Base-by-base conservation (phyloP, 352 stramenopile genomes). In the Globisporangium okanoganense region DNA sequence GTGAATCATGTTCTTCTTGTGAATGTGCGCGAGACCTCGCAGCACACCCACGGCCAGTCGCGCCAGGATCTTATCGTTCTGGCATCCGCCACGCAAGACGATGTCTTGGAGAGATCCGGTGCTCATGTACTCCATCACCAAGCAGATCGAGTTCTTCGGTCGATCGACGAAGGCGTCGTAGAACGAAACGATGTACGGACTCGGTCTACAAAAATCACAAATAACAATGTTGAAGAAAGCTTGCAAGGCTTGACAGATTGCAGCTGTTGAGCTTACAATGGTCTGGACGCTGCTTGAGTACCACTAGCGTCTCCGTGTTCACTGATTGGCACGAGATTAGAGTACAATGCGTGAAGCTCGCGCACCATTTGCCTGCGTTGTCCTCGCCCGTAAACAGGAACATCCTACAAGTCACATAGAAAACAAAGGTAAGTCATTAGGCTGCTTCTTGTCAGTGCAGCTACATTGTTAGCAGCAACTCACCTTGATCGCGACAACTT, bases 101-200 rank as follows among this genome's bases (percentile, higher is more conserved):
- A 97, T 89, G 65, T 97, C 90, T 67, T 97, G 87, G 2, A 97
- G 71, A 4, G 88, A 96, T 12, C 91, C 91, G 7, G 85, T 91
- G 63, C 90, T 86, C 90, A 97, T 97, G 62, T 97, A 97, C 67
- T 97, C 90, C 85, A 97, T 95, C 29, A 97, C 90, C 49, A 97
- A 72, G 38, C 78, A 94, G 45, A 97, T 91, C 27, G 75, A 92
- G 64, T 94, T 95, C 61, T 96, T 93, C 18, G 84, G 73, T 12
- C 82, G 76, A 64, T 97, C 89, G 5, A 93, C 84, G 65, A 96
- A 97, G n/a, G 88, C 90, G 60, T 97, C 90, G 64, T 96, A 96
- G 66, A 97, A 97, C 14, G 82, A 94, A 20, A 97, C 90, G 45
- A 97, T 95, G 58, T 94, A 90, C 22, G 89, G 90, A 66, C 89